Evolutionary conservation across 257 asterid species (phyloP).

Genomic region (Catharanthus roseus): DNA sequence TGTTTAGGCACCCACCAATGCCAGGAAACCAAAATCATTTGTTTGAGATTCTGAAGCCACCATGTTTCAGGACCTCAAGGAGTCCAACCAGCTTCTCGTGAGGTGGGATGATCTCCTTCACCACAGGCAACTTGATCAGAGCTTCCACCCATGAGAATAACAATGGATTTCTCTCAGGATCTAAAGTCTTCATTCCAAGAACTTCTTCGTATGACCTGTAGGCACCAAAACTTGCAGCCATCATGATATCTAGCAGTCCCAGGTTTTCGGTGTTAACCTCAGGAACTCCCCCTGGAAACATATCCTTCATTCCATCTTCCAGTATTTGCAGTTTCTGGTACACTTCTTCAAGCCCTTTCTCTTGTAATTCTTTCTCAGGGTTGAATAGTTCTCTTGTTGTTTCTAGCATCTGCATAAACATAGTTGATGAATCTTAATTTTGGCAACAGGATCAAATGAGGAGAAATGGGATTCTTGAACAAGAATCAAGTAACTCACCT

Average conservation of each 20-base stretch:
- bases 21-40: neutral
- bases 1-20: too few species aligned
- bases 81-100: constrained; percentile 21
- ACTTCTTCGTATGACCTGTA: constrained; percentile 25
- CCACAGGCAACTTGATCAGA: constrained; percentile 24
- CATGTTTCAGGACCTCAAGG: constrained; percentile 8
- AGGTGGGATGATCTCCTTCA: constrained; percentile 16
- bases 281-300: constrained; percentile 14
- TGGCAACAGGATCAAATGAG: neutral
- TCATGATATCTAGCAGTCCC: constrained; percentile 29
- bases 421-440: neutral
- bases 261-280: constrained; percentile 12
- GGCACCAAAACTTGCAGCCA: constrained; percentile 28
- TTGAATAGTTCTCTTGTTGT: constrained; percentile 24
- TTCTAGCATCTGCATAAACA: constrained; percentile 19
- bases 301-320: constrained; percentile 29
- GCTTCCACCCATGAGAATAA: constrained; percentile 26
- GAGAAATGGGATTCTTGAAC: neutral
- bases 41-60: neutral
- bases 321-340: constrained; percentile 20
- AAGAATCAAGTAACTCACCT: neutral
- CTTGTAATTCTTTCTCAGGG: constrained; percentile 8
- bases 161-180: constrained; percentile 30
- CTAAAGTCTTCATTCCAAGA: constrained; percentile 25
- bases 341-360: constrained; percentile 15